Base-by-base conservation (phyloP, 768 basidiomycete species). In the Mycena alexandri region DNA sequence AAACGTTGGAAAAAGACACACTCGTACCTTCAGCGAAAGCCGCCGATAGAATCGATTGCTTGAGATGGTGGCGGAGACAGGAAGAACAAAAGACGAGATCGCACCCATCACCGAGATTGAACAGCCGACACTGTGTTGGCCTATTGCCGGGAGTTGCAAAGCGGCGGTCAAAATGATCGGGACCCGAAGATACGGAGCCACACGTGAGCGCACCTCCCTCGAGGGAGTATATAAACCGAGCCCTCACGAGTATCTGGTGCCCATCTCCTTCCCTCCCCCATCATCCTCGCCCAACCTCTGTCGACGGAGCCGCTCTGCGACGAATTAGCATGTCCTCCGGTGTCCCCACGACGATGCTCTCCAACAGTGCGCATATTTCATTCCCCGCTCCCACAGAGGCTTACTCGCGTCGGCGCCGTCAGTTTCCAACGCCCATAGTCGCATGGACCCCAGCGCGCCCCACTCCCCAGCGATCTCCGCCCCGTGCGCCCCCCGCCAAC, bases 311-410 rank as follows among this genome's bases (percentile, higher is more conserved):
- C 24, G 10, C 21, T 29, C 62, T 42, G 38, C 61, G 61, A 63
- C 46, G 10, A 1, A 41, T 16, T 43, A 24, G 25, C 44, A 44
- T 54, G 29, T 29, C 25, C 33, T 36, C 41, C 0, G 24, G 5
- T 9, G 7, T 54, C 51, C 12, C 34, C 1, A 24, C 54, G 36
- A 21, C 19, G 3, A 29, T 25, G 22, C 11, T 56, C 9, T 25
- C 63, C 16, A 56, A 22, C 38, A 43, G 54, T 63, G 25, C 36
- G 54, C 61, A 44, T 14, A 53, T 34, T 44, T 53, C 10, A 5
- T 10, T 29, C 8, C 8, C 5, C 19, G 16, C 34, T 25, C 9
- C 19, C 25, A 48, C 21, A 42, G 10, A 12, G 19, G 16, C 51
- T 54, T 17, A 54, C 17, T 3, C 42, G 17, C 51, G 42, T 47